Evolutionary conservation across 805 yeast genomes (phyloP).

Genomic region (Zygoascus bituminiphila): DNA sequence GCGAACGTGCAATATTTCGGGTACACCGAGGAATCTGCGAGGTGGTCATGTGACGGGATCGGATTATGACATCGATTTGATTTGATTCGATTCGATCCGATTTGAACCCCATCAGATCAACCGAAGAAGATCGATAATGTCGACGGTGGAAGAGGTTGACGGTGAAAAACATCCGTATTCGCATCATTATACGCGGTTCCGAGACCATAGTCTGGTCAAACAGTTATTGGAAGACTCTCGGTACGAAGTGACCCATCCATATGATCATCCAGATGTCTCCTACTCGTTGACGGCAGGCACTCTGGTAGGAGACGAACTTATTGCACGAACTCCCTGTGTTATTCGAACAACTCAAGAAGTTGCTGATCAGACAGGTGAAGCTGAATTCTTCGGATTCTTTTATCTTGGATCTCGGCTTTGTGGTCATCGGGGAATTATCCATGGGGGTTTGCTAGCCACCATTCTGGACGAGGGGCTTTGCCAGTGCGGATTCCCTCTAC

Average conservation of each 20-base stretch:
- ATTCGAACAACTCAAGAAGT: conserved; percentile 15
- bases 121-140: not conserved
- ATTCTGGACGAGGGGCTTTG: conserved; percentile 81
- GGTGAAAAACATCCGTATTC: conserved; percentile 6
- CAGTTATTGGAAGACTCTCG: conserved; percentile 14
- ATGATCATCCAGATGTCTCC: conserved; percentile 11
- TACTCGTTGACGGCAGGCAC: conserved; percentile 21
- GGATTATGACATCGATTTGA: too few relatives aligned
- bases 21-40: too few relatives aligned
- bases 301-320: conserved; percentile 17
- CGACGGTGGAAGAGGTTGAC: not conserved
- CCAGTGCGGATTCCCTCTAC: conserved; percentile 70
- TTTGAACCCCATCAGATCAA: too few relatives aligned
- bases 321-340: conserved; percentile 17
- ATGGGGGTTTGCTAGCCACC: conserved; percentile 81
- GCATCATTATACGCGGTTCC: conserved; percentile 9
- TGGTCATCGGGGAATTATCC: conserved; percentile 67
- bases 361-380: conserved; percentile 10
- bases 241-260: conserved; percentile 14
- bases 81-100: too few relatives aligned
- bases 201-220: conserved; percentile 18
- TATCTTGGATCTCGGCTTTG: conserved; percentile 61
- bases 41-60: too few relatives aligned
- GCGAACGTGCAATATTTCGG: too few relatives aligned
- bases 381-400: conserved; percentile 52